Base-by-base conservation (phyloP, 768 basidiomycete genomes). In the Boletus sp. region DNA sequence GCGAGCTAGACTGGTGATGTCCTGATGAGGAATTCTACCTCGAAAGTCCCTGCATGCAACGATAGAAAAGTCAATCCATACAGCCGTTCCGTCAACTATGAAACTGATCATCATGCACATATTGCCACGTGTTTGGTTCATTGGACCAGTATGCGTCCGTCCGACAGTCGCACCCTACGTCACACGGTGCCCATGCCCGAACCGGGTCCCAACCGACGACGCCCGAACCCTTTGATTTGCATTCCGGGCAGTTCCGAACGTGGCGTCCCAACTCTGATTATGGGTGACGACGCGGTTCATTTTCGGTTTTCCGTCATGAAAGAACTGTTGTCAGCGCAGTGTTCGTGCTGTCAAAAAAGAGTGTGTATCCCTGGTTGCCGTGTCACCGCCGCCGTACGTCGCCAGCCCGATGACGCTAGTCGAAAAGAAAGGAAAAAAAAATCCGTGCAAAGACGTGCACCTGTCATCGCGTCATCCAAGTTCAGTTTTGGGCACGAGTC, bases 201-300 rank as follows among this genome's bases (percentile, higher is more conserved):
- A 10, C n/a, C 41, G 5, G 38, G 25, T 23, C 39, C 19, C 30
- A 55, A 25, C 47, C 54, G 59, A 35, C 19, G 43, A 50, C 21
- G 7, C 52, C 54, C 50, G 59, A 38, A 25, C 4, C 8, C 9
- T 8, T 14, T n/a, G 3, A 7, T 49, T 15, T n/a, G 7, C 14
- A 15, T 46, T 14, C 55, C 55, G 60, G 9, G 37, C 14, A 0
- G 21, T 6, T 37, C 59, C 60, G 58, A 49, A 27, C n/a, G 41
- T 42, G 41, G 35, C 15, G 14, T 8, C 14, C 13, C 34, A 29
- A 17, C 25, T 13, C 42, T 15, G 42, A 29, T n/a, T 7, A 34
- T 29, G 8, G 15, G 27, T 10, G 45, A 47, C 27, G 13, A n/a
- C 19, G n/a, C 39, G 7, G 21, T n/a, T 29, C 15, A 9, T 30